Evolutionary conservation across 805 yeast species (phyloP).

Genomic region (Blastobotrys terrestris): DNA sequence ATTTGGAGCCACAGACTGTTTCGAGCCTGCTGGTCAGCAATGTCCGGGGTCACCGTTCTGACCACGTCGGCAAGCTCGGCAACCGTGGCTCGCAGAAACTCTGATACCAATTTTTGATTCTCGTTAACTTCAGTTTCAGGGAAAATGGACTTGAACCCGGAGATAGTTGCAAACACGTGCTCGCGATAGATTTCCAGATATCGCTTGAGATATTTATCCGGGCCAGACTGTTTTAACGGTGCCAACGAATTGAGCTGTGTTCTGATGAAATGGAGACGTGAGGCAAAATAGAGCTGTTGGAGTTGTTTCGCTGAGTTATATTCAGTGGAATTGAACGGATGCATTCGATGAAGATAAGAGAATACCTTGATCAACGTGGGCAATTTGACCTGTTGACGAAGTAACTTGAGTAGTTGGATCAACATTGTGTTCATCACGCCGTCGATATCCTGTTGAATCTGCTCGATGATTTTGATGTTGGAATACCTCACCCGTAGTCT

Average conservation of each 20-base stretch:
- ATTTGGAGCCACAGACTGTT: slow-evolving; percentile 76
- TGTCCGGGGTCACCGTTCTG: slow-evolving; percentile 22
- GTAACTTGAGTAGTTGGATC: slow-evolving; percentile 56
- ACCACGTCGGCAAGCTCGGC: slow-evolving; percentile 21
- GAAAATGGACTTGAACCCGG: slow-evolving; percentile 61
- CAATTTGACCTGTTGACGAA: slow-evolving; percentile 72
- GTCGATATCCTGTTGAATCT: slow-evolving; percentile 49
- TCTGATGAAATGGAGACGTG: slow-evolving; percentile 62
- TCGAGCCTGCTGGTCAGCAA: slow-evolving; percentile 26
- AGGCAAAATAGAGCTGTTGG: slow-evolving; percentile 56
- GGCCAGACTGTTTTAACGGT: slow-evolving; percentile 49
- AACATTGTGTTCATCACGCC: slow-evolving; percentile 54
- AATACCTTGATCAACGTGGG: slow-evolving; percentile 74
- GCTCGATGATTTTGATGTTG: slow-evolving; percentile 44
- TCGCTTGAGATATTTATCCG: slow-evolving; percentile 64
- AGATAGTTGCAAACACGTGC: slow-evolving; percentile 65
- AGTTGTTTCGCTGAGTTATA: slow-evolving; percentile 29
- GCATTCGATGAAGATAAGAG: slow-evolving; percentile 63
- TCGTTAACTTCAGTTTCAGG: slow-evolving; percentile 31
- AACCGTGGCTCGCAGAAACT: slow-evolving; percentile 26
- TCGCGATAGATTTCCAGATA: slow-evolving; percentile 82
- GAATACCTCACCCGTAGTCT: slow-evolving; percentile 68
- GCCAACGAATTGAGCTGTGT: slow-evolving; percentile 51
- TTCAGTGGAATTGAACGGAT: slow-evolving; percentile 24
- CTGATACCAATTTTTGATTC: slow-evolving; percentile 20